Evolutionary conservation across 768 basidiomycete genomes (phyloP).

Genomic region (Pleurotus ostreatus): DNA sequence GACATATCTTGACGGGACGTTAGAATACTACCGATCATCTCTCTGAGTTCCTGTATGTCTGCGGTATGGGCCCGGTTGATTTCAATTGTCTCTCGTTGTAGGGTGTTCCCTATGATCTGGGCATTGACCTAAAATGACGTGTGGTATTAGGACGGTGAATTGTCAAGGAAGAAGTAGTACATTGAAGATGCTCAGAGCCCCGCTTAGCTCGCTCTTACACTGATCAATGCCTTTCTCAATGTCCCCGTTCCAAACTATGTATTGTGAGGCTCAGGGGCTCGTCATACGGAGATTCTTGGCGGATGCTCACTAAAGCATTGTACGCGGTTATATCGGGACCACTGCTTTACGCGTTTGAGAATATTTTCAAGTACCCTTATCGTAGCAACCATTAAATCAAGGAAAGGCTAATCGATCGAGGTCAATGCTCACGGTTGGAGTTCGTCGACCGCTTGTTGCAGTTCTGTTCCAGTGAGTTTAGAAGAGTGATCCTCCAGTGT

Average conservation of each 20-base stretch:
- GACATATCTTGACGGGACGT: conserved; percentile 32
- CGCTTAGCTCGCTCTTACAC: conserved; percentile 38
- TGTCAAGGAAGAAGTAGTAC: conserved; percentile 22
- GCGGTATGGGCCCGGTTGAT: conserved; percentile 25
- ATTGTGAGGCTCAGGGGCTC: not conserved
- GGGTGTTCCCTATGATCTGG: conserved; percentile 22
- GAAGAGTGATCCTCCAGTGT: conserved; percentile 35
- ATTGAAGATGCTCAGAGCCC: conserved; percentile 38
- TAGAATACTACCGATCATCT: conserved; percentile 35
- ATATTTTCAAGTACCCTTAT: conserved; percentile 39
- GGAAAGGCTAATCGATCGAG: not conserved
- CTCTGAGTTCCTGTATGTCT: conserved; percentile 21
- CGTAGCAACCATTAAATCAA: not conserved
- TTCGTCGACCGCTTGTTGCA: conserved; percentile 37
- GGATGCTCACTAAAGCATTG: conserved; percentile 32
- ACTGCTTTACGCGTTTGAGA: conserved; percentile 31
- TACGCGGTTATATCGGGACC: conserved; percentile 34
- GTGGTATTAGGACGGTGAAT: not conserved
- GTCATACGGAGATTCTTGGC: not conserved
- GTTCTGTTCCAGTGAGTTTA: conserved; percentile 34
- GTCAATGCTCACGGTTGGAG: conserved; percentile 33
- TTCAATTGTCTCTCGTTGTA: conserved; percentile 25
- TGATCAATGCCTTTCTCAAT: conserved; percentile 43
- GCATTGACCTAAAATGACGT: conserved; percentile 8
- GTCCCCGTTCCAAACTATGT: conserved; percentile 39